These are phyloP conservation scores for grape (Vitis vinifera) DNA, from an alignment of 164 flowering plant genomes.

Conservation along the genomic window ASM3070453v1 NC_081808.1:2016001-2016500, in stretches of 20 bases:
- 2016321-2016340: slow-evolving; percentile 51
- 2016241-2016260: slow-evolving; percentile 43
- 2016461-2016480: not conserved
- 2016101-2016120: slow-evolving; percentile 44
- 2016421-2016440: not conserved
- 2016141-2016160: too few species aligned
- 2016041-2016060: slow-evolving; percentile 63
- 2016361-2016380: slow-evolving; percentile 29
- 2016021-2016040: slow-evolving; percentile 52
- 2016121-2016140: not conserved
- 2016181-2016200: slow-evolving; percentile 53
- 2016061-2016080: slow-evolving; percentile 56
- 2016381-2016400: not conserved
- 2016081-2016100: slow-evolving; percentile 54
- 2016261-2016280: slow-evolving; percentile 45
- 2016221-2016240: slow-evolving; percentile 45
- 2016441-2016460: not conserved
- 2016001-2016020: slow-evolving; percentile 32
- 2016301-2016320: slow-evolving; percentile 48
- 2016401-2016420: not conserved
- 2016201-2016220: slow-evolving; percentile 56
- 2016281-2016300: slow-evolving; percentile 65
- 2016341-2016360: slow-evolving; percentile 50
- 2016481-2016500: slow-evolving; percentile 38
- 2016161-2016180: not conserved